These are phyloP conservation scores for Tylopilus cervinicoccineus DNA, from an alignment of 768 basidiomycete genomes.

Conservation along the genomic window DNA sequence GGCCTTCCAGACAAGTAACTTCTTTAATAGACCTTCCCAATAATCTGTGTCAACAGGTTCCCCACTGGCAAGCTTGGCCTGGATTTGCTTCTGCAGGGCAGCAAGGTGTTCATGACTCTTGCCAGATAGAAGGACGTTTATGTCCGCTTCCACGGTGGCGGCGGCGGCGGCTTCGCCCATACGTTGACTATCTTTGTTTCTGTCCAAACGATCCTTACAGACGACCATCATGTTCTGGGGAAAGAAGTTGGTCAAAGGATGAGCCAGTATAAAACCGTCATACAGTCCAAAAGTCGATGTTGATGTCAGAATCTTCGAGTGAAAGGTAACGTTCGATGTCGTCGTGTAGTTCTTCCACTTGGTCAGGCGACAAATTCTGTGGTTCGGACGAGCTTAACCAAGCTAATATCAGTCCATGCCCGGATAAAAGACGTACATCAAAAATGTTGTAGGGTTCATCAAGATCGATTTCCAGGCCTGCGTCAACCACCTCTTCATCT, in stretches of 20 bases:
- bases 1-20: slow-evolving; percentile 93
- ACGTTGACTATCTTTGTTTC: slow-evolving; percentile 57
- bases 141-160: slow-evolving; percentile 80
- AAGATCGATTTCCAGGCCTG: slow-evolving; percentile 93
- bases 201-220: slow-evolving; percentile 85
- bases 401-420: background rate
- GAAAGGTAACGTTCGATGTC: slow-evolving; percentile 91
- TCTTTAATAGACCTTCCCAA: slow-evolving; percentile 92
- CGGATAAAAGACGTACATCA: slow-evolving; percentile 54
- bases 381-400: slow-evolving; percentile 11
- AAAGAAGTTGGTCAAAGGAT: slow-evolving; percentile 4
- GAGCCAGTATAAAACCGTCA: slow-evolving; percentile 18
- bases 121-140: slow-evolving; percentile 73
- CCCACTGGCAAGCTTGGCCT: slow-evolving; percentile 83
- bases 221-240: slow-evolving; percentile 94
- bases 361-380: slow-evolving; percentile 79
- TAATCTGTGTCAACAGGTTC: slow-evolving; percentile 97
- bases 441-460: slow-evolving; percentile 99
- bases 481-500: slow-evolving; percentile 76
- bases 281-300: slow-evolving; percentile 98
- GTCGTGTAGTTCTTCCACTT: slow-evolving; percentile 90
- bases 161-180: slow-evolving; percentile 67
- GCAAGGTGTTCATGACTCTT: slow-evolving; percentile 85
- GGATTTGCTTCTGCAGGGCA: slow-evolving; percentile 79
- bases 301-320: slow-evolving; percentile 77